Evolutionary conservation across 2,329 filamentous ascomycete species (phyloP).

Genomic region (Fusarium paranaense): DNA sequence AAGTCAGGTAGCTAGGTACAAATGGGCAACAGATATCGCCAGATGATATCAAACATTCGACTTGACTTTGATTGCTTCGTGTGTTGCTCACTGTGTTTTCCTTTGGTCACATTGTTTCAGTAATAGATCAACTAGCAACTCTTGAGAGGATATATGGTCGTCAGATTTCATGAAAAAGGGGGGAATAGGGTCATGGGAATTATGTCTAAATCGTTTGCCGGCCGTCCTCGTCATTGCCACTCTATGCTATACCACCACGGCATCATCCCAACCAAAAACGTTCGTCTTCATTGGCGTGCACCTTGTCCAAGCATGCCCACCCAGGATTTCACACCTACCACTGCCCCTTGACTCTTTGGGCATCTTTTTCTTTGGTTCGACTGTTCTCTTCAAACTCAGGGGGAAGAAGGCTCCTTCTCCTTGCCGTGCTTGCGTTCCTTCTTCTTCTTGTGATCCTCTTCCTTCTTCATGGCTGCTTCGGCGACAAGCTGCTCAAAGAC

Average conservation of each 20-base stretch:
- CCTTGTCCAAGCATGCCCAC: constrained; percentile 11
- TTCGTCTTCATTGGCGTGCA: background rate
- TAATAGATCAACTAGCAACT: background rate
- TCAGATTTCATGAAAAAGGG: constrained; percentile 23
- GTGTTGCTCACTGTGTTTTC: no score
- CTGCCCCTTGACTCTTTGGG: background rate
- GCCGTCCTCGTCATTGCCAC: constrained; percentile 30
- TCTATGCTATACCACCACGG: constrained; percentile 16
- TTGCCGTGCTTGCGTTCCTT: constrained; percentile 58
- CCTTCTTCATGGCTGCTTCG: constrained; percentile 95
- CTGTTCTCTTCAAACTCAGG: background rate
- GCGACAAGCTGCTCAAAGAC: constrained; percentile 98
- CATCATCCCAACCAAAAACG: constrained; percentile 6
- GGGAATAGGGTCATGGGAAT: constrained; percentile 42
- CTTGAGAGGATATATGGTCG: constrained; percentile 11
- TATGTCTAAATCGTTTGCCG: constrained; percentile 44
- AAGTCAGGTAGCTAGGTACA: constrained; percentile 30
- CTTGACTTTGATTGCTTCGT: background rate
- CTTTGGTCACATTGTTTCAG: background rate
- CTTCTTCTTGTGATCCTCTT: constrained; percentile 76
- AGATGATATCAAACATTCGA: constrained; percentile 20
- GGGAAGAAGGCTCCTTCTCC: constrained; percentile 19
- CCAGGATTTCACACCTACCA: background rate
- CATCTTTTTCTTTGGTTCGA: background rate
- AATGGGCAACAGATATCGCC: constrained; percentile 25